Evolutionary conservation across 2,329 filamentous ascomycete species (phyloP).

Genomic region (Akanthomyces muscarius): DNA sequence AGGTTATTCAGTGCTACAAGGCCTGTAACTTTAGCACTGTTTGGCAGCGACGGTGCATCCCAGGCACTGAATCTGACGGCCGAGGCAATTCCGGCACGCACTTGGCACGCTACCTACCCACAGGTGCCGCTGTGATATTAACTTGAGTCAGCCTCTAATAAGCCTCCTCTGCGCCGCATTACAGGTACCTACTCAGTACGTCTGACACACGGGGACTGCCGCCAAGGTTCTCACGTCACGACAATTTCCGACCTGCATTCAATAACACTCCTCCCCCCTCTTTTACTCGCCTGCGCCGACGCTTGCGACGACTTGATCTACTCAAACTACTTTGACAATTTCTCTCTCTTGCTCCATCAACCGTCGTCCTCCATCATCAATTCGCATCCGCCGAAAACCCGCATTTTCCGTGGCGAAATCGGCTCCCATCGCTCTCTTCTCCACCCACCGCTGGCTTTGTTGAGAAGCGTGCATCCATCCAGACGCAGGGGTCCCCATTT

Average conservation of each 20-base stretch:
- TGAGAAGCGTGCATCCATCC: slow-evolving; percentile 4
- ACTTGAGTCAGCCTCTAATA: background rate
- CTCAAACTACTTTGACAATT: background rate
- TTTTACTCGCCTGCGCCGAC: background rate
- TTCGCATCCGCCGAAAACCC: background rate
- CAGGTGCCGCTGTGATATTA: background rate
- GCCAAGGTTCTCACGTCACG: slow-evolving; percentile 15
- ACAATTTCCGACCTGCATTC: slow-evolving; percentile 13
- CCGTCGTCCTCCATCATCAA: background rate
- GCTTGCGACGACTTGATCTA: too few species aligned
- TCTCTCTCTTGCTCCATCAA: background rate
- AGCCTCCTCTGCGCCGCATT: background rate
- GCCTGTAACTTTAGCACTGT: background rate
- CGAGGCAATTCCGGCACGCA: background rate
- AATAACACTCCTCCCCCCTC: background rate
- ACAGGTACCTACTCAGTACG: background rate
- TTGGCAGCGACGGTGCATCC: background rate
- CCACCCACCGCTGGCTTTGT: slow-evolving; percentile 9
- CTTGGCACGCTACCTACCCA: too few species aligned
- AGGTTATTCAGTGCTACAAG: background rate
- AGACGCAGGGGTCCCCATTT: slow-evolving; percentile 8
- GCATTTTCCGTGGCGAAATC: slow-evolving; percentile 1
- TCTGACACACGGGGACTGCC: slow-evolving; percentile 9
- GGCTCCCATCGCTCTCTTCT: slow-evolving; percentile 4
- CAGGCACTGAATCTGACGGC: background rate